phyloP scores from a whole-genome alignment of 108 stramenopile species.

The Cyclotella kingstonii region DNA sequence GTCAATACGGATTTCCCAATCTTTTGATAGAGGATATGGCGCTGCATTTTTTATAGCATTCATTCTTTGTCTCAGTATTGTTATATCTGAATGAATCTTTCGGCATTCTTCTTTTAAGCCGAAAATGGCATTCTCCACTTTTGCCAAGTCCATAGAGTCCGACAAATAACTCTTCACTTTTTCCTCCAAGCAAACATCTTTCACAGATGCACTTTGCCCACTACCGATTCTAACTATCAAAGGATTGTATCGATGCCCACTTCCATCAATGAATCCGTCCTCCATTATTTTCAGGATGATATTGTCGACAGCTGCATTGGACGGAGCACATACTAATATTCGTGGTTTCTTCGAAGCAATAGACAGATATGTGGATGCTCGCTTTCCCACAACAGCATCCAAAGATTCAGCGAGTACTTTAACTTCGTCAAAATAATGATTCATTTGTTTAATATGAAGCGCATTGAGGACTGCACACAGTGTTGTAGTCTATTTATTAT shows the following conservation, averaged over 20 bases:
- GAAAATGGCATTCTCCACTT: slow-evolving; percentile 62
- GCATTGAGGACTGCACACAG: slow-evolving; percentile 90
- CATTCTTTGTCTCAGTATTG: slow-evolving; percentile 56
- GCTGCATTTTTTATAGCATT: slow-evolving; percentile 66
- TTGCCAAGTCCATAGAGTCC: slow-evolving; percentile 52
- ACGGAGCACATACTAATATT: slow-evolving; percentile 93
- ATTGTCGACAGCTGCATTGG: slow-evolving; percentile 98
- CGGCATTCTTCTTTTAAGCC: slow-evolving; percentile 68
- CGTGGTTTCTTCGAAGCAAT: slow-evolving; percentile 66
- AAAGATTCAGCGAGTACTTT: slow-evolving; percentile 64
- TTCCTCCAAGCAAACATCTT: slow-evolving; percentile 70
- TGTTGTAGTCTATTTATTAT: slow-evolving; percentile 77
- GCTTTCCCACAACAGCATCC: slow-evolving; percentile 49
- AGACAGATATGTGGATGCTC: slow-evolving; percentile 26
- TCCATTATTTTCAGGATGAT: slow-evolving; percentile 91
- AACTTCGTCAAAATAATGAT: slow-evolving; percentile 81
- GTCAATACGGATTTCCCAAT: slow-evolving; percentile 93
- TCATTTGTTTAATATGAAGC: slow-evolving; percentile 89
- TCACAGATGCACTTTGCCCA: slow-evolving; percentile 64
- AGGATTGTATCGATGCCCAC: slow-evolving; percentile 88
- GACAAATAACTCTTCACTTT: slow-evolving; percentile 69
- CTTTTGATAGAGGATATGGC: slow-evolving; percentile 68
- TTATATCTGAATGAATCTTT: slow-evolving; percentile 59
- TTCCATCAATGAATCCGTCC: slow-evolving; percentile 93
- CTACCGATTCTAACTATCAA: slow-evolving; percentile 88